Percentiles rank a stretch among this genome's conserved stretches.
phyloP scores from a whole-genome alignment of 169 alveolate genomes.

The Plasmodium reichenowi region DNA sequence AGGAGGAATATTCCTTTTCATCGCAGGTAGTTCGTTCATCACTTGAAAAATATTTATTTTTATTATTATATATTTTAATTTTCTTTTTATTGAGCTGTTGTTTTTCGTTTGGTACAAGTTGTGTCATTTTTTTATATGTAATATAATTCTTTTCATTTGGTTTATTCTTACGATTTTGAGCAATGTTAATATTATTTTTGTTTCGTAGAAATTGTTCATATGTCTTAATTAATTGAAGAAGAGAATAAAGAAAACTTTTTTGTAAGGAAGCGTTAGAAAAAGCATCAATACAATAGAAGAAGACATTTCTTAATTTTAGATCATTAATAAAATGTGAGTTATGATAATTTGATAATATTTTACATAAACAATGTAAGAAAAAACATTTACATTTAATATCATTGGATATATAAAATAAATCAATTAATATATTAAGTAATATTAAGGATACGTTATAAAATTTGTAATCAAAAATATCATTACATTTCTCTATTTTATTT shows the following conservation, averaged over 20 bases:
- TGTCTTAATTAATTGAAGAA: constrained; percentile 74
- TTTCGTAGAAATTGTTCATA: constrained; percentile 43
- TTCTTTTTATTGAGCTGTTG: background rate
- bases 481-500: constrained; percentile 31
- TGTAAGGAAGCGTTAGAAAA: constrained; percentile 43
- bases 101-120: background rate
- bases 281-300: constrained; percentile 31
- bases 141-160: background rate
- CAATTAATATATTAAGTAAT: constrained; percentile 31
- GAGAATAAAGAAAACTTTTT: constrained; percentile 47
- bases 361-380: constrained; percentile 53
- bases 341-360: constrained; percentile 63
- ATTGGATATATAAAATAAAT: constrained; percentile 40
- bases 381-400: constrained; percentile 70
- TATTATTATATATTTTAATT: background rate
- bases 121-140: background rate
- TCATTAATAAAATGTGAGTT: constrained; percentile 73
- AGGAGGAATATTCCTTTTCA: background rate
- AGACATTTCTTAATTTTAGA: constrained; percentile 51
- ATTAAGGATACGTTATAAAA: constrained; percentile 34
- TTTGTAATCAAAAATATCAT: constrained; percentile 30
- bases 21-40: background rate
- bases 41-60: background rate
- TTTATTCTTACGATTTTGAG: background rate
- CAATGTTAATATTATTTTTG: constrained; percentile 19